Base-by-base conservation (phyloP, 179 eudicot genomes). In the Silene coronaria region DNA sequence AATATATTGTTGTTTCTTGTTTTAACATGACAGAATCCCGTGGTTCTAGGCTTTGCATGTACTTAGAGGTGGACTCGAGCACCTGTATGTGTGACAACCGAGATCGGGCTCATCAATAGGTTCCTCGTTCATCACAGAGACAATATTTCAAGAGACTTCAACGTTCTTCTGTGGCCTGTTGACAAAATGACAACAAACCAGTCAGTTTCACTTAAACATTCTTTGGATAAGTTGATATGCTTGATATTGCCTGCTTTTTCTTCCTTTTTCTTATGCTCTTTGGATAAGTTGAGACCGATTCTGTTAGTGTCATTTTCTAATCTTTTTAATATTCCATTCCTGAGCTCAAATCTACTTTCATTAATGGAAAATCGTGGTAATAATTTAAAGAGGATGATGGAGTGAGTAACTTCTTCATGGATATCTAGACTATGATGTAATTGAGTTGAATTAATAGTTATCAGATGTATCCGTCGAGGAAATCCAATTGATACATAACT, bases 221-320 rank as follows among this genome's bases (percentile, higher is more conserved):
- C 67, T 63, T 63, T 27, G 21, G 67, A 63, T 63, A 63, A 28
- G 36, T 66, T 14, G 46, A 66, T 55, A n/a, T 16, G 21, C 19
- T 30, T 32, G 70, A 32, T 19, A 7, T 59, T 66, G 42, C 68
- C 21, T 45, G 21, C 14, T 66, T 9, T 24, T 21, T n/a, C 28
- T 48, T 48, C 36, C 36, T 51, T 70, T 70, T 19, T 11, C 63
- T 53, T 30, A 7, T 28, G 74, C 63, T 71, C 26, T 28, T 71
- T 71, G 63, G 63, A 53, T 55, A 71, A 71, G 24, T 28, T 27
- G 74, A 48, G 7, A 48, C 59, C 61, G 17, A 51, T 24, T 70
- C 12, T 70, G 58, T 70, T 11, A 10, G 6, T 38, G 27, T 67
- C 72, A 68, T 12, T 10, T 19, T 38, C 23, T 23, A 19, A 38